Evolutionary conservation across 257 asterid genomes (phyloP).

Genomic region (Ilex aquifolium): DNA sequence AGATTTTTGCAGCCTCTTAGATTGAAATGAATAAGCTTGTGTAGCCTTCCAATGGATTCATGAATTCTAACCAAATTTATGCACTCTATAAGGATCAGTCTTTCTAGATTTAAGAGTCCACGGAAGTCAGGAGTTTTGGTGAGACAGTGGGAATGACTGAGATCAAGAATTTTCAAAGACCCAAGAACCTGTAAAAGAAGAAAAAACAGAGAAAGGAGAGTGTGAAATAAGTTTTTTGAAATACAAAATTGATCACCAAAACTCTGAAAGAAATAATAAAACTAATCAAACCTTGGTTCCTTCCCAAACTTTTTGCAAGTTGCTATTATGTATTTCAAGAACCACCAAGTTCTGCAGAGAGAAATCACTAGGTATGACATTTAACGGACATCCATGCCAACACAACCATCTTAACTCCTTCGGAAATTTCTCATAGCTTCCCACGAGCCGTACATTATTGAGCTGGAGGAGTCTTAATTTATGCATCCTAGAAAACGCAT

Average conservation of each 20-base stretch:
- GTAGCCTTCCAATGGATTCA: neutral
- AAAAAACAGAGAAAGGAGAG: neutral
- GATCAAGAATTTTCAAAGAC: neutral
- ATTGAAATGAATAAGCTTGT: neutral
- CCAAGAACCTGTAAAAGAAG: neutral
- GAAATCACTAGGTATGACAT: slow-evolving; percentile 6
- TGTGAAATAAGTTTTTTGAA: neutral
- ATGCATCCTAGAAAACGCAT: slow-evolving; percentile 3
- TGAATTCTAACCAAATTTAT: neutral
- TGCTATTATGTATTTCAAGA: slow-evolving; percentile 16
- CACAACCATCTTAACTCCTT: slow-evolving; percentile 13
- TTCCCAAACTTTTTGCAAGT: slow-evolving; percentile 13
- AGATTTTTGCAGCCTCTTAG: neutral
- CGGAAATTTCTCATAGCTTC: slow-evolving; percentile 12
- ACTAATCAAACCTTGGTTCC: slow-evolving; percentile 10
- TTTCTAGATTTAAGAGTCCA: neutral
- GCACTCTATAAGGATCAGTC: neutral
- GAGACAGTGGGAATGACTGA: neutral
- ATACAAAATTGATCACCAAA: neutral
- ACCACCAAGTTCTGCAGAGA: slow-evolving; percentile 14
- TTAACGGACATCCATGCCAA: slow-evolving; percentile 11
- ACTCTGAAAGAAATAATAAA: neutral
- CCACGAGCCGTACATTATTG: slow-evolving; percentile 9
- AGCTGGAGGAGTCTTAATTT: slow-evolving; percentile 1
- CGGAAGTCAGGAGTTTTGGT: neutral